These are phyloP conservation scores for Ustilago cynodontis DNA, from an alignment of 1,284 basidiomycete genomes.

Conservation along the genomic window DNA sequence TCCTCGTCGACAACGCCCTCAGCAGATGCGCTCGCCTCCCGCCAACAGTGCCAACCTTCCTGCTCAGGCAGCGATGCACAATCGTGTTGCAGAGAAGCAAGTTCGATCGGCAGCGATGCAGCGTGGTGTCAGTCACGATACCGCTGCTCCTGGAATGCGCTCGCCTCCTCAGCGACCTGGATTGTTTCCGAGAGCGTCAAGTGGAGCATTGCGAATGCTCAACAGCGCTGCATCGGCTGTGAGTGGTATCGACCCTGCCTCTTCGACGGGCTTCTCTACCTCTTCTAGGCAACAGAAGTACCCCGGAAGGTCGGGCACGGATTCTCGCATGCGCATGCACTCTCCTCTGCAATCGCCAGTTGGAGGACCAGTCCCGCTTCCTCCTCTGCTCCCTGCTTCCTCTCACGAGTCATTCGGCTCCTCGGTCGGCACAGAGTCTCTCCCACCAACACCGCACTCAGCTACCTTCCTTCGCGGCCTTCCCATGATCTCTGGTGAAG, in stretches of 20 bases:
- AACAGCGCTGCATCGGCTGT: slow-evolving; percentile 10
- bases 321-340: slow-evolving; percentile 9
- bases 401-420: slow-evolving; percentile 46
- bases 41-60: slow-evolving; percentile 10
- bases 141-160: slow-evolving; percentile 16
- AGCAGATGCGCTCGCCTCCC: slow-evolving; percentile 11
- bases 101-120: slow-evolving; percentile 23
- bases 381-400: slow-evolving; percentile 25
- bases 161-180: slow-evolving; percentile 34
- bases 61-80: slow-evolving; percentile 9
- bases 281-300: slow-evolving; percentile 8
- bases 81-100: slow-evolving; percentile 26
- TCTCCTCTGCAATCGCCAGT: slow-evolving; percentile 34
- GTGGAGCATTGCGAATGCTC: slow-evolving; percentile 26
- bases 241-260: slow-evolving; percentile 34
- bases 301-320: background rate
- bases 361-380: slow-evolving; percentile 19
- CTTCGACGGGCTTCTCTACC: slow-evolving; percentile 38
- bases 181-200: slow-evolving; percentile 25
- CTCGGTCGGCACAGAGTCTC: slow-evolving; percentile 34
- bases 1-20: slow-evolving; percentile 18
- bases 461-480: slow-evolving; percentile 38
- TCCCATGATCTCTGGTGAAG: slow-evolving; percentile 12
- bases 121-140: slow-evolving; percentile 28
- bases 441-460: slow-evolving; percentile 44